Percentiles rank a stretch among this genome's conserved stretches.
phyloP scores from a whole-genome alignment of 2,329 filamentous ascomycete species.

The Cercospora janseana region DNA sequence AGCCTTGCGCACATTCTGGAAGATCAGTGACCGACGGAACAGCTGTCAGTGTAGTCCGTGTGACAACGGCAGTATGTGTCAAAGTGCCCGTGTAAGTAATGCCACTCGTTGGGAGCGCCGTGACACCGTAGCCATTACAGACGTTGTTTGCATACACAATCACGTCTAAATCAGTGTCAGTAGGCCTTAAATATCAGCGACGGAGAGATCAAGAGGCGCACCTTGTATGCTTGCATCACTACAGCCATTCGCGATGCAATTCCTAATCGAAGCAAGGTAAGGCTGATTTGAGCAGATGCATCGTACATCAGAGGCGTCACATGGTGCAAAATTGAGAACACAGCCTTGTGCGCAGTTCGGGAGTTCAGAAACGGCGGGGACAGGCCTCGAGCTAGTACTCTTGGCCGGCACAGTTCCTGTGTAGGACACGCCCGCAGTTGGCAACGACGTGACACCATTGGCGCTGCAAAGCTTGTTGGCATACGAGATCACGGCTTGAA shows the following conservation, averaged over 20 bases:
- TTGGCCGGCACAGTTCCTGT: background rate
- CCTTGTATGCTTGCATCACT: background rate
- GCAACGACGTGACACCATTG: background rate
- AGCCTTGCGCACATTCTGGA: slow-evolving; percentile 5
- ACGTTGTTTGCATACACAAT: slow-evolving; percentile 3
- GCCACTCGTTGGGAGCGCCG: slow-evolving; percentile 3
- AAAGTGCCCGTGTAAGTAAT: slow-evolving; percentile 17
- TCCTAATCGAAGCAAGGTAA: background rate
- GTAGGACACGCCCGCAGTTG: background rate
- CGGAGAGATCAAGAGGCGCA: background rate
- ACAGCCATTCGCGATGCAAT: background rate
- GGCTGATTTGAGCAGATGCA: background rate
- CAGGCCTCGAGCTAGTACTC: slow-evolving; percentile 1
- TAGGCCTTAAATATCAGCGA: background rate
- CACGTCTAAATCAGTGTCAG: slow-evolving; percentile 1
- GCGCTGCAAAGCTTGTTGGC: background rate
- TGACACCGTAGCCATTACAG: slow-evolving; percentile 9
- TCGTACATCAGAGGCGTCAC: slow-evolving; percentile 1
- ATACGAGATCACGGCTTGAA: background rate
- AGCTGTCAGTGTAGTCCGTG: background rate
- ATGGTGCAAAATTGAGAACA: background rate
- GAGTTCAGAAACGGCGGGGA: background rate
- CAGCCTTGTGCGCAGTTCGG: background rate
- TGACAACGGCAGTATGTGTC: slow-evolving; percentile 7
- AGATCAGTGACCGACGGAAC: slow-evolving; percentile 7